Percentiles rank a stretch among this genome's conserved stretches.
phyloP scores from a whole-genome alignment of 768 basidiomycete species.

The Mycena indigotica region DNA sequence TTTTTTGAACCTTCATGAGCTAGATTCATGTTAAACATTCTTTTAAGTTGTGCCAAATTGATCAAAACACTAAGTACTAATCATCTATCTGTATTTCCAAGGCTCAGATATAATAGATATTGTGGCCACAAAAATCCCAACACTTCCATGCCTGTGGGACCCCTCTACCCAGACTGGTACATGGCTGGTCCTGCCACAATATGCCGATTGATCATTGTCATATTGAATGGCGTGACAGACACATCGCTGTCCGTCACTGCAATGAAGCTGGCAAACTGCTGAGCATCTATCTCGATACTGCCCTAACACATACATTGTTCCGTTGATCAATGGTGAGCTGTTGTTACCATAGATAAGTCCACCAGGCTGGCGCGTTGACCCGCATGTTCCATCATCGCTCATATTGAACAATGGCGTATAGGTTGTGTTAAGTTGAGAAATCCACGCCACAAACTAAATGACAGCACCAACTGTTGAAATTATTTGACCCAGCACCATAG shows the following conservation, averaged over 20 bases:
- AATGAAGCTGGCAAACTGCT: conserved; percentile 41
- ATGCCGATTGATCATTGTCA: conserved; percentile 51
- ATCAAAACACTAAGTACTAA: too few relatives aligned
- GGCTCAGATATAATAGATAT: too few relatives aligned
- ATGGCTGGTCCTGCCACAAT: conserved; percentile 60
- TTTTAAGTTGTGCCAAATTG: too few relatives aligned
- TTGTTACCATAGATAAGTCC: conserved; percentile 45
- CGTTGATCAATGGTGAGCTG: conserved; percentile 49
- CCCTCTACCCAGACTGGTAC: conserved; percentile 47
- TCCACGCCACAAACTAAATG: conserved; percentile 56
- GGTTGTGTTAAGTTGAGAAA: conserved; percentile 62
- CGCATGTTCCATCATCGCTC: conserved; percentile 46
- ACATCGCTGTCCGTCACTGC: conserved; percentile 50
- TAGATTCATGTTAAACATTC: too few relatives aligned
- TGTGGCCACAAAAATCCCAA: too few relatives aligned
- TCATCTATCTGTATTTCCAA: too few relatives aligned
- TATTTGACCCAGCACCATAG: not conserved
- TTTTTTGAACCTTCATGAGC: too few relatives aligned
- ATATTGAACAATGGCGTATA: conserved; percentile 51
- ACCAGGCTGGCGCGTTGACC: conserved; percentile 50
- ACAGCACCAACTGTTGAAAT: not conserved
- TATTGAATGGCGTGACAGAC: conserved; percentile 61
- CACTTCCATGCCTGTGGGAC: too few relatives aligned
- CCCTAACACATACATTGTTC: conserved; percentile 46
- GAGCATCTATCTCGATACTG: too few relatives aligned